Conservation (phyloP, 164 flowering plant species). For the Chimonanthus praecox region DNA sequence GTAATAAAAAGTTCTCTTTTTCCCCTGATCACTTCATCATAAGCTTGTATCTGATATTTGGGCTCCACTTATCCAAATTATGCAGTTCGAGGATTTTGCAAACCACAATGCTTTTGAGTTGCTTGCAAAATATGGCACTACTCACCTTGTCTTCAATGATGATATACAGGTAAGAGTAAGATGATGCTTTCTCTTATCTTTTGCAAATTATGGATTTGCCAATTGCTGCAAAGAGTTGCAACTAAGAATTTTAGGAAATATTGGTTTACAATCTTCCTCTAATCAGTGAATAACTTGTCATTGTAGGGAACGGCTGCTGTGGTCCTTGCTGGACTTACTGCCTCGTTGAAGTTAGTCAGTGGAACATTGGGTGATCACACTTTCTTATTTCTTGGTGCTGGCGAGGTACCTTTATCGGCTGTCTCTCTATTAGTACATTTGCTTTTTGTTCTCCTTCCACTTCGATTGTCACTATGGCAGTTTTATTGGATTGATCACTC, state of each 20-base stretch:
- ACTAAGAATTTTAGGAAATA: not conserved
- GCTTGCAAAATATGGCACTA: slow-evolving; percentile 56
- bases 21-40: not conserved
- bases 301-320: slow-evolving; percentile 90
- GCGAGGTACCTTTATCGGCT: slow-evolving; percentile 48
- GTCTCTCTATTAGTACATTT: not conserved
- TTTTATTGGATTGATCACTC: not conserved
- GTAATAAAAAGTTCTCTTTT: not conserved
- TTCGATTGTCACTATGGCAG: not conserved
- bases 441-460: not conserved
- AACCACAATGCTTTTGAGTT: slow-evolving; percentile 84
- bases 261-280: not conserved
- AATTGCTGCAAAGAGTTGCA: not conserved
- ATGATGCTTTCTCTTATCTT: not conserved
- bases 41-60: not conserved
- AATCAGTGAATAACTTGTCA: not conserved
- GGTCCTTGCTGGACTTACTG: slow-evolving; percentile 82
- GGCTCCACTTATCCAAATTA: not conserved
- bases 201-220: not conserved
- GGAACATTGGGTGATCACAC: slow-evolving; percentile 71
- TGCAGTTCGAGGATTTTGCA: slow-evolving; percentile 93
- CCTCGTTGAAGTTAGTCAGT: slow-evolving; percentile 59
- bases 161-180: slow-evolving; percentile 73
- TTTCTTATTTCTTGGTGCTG: slow-evolving; percentile 92
- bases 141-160: slow-evolving; percentile 91